Conservation (phyloP, 208 protist genomes). For the Leishmania martiniquensis region DNA sequence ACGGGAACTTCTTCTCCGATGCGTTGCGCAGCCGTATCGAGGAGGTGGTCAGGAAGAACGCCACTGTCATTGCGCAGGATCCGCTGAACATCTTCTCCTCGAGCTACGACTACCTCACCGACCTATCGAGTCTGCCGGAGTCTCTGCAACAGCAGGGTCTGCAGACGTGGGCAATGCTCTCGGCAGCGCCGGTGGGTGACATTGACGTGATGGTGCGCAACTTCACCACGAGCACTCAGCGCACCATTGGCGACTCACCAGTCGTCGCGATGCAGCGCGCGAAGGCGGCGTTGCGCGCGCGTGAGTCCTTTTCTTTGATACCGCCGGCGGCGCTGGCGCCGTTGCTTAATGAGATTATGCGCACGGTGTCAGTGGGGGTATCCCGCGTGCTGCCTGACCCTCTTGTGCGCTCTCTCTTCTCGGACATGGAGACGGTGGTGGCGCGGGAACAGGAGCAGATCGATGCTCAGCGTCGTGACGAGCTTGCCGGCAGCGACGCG, state of each 20-base stretch:
- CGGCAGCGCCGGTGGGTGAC: slow-evolving; percentile 55
- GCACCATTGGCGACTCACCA: slow-evolving; percentile 39
- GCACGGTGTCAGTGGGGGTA: slow-evolving; percentile 74
- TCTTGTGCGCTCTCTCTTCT: slow-evolving; percentile 74
- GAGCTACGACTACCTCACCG: slow-evolving; percentile 57
- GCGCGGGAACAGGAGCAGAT: slow-evolving; percentile 13
- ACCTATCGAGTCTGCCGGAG: slow-evolving; percentile 50
- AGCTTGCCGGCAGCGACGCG: background rate
- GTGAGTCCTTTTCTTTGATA: slow-evolving; percentile 45
- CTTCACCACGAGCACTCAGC: slow-evolving; percentile 54
- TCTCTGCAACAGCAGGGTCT: slow-evolving; percentile 58
- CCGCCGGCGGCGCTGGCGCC: slow-evolving; percentile 69
- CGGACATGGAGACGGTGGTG: slow-evolving; percentile 44
- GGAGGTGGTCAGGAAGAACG: slow-evolving; percentile 37
- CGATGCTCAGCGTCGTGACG: slow-evolving; percentile 3
- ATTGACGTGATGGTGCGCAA: slow-evolving; percentile 71
- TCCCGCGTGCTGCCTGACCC: slow-evolving; percentile 56
- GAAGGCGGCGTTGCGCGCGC: slow-evolving; percentile 36
- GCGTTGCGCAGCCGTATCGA: slow-evolving; percentile 49
- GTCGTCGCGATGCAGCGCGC: slow-evolving; percentile 32
- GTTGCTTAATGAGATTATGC: slow-evolving; percentile 80
- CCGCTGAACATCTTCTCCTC: slow-evolving; percentile 68
- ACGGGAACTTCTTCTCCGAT: slow-evolving; percentile 60
- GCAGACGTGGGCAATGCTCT: slow-evolving; percentile 82
- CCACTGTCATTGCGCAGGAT: slow-evolving; percentile 44